These are phyloP conservation scores for Leucoagaricus sp. DNA, from an alignment of 1,284 basidiomycete species.

Conservation along the genomic window DNA sequence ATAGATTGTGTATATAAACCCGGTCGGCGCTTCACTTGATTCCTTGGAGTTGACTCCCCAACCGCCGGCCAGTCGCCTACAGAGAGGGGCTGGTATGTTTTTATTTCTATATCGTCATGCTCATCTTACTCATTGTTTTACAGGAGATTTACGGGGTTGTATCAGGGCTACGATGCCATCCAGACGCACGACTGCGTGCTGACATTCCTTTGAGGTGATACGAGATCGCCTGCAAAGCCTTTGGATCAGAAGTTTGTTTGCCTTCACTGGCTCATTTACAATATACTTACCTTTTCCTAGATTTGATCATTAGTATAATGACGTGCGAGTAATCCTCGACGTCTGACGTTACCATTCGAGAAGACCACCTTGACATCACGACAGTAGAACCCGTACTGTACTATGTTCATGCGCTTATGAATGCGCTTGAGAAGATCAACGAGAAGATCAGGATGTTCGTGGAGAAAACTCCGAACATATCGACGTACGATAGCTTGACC, in stretches of 20 bases:
- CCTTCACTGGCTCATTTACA: too few relatives aligned
- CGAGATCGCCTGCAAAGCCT: conserved; percentile 6
- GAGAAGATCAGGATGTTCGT: too few relatives aligned
- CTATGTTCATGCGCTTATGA: too few relatives aligned
- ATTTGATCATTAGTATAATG: not conserved
- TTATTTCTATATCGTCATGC: not conserved
- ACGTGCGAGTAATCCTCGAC: not conserved
- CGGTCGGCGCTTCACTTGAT: not conserved
- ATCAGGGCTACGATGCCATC: conserved; percentile 5
- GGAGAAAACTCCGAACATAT: too few relatives aligned
- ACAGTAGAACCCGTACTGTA: too few relatives aligned
- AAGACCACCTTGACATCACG: too few relatives aligned
- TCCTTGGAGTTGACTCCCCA: conserved; percentile 16
- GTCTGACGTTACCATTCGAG: not conserved
- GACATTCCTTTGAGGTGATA: conserved; percentile 13
- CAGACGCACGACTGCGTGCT: not conserved
- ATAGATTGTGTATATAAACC: not conserved
- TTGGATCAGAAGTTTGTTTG: not conserved
- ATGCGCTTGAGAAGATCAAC: too few relatives aligned
- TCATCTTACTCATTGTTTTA: not conserved
- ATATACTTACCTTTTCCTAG: not conserved
- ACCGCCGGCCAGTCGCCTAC: conserved; percentile 7
- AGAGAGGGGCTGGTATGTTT: not conserved
- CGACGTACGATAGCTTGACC: not conserved
- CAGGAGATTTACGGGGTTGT: conserved; percentile 5